Evolutionary conservation across 257 asterid species (phyloP).

Genomic region (Linderniella brevidens): DNA sequence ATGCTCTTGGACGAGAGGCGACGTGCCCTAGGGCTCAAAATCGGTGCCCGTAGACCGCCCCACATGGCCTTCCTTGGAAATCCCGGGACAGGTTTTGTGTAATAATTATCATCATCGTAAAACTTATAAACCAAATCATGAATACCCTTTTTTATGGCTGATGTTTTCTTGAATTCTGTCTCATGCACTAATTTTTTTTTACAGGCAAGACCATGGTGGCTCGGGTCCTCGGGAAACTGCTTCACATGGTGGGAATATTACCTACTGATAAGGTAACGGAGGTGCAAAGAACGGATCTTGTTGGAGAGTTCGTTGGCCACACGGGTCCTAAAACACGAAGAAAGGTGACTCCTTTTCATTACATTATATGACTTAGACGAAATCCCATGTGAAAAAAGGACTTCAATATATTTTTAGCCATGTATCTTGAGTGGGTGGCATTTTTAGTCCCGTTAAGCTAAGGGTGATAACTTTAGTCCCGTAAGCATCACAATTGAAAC

Average conservation of each 20-base stretch:
- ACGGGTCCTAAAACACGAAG: constrained; percentile 76
- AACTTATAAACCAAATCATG: not conserved
- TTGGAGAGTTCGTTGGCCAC: constrained; percentile 75
- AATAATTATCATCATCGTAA: not conserved
- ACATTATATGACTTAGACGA: not conserved
- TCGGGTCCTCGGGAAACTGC: constrained; percentile 67
- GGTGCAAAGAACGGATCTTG: constrained; percentile 90
- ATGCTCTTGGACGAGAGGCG: constrained; percentile 91
- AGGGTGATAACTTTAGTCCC: too few relatives aligned
- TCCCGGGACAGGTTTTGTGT: constrained; percentile 65
- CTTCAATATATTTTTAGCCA: too few relatives aligned
- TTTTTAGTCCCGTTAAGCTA: too few relatives aligned
- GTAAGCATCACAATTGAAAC: too few relatives aligned
- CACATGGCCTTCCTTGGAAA: constrained; percentile 97
- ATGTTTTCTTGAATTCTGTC: not conserved
- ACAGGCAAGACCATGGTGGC: constrained; percentile 89
- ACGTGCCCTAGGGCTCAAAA: constrained; percentile 63
- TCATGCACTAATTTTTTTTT: not conserved
- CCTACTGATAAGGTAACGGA: constrained; percentile 70
- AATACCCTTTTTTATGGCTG: not conserved
- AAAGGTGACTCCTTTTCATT: constrained; percentile 26
- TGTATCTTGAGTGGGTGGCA: too few relatives aligned
- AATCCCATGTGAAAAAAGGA: too few relatives aligned
- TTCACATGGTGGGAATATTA: constrained; percentile 76
- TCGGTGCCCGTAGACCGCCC: constrained; percentile 79